phyloP scores from a whole-genome alignment of 768 basidiomycete species.

The Phallus indusiatus region DNA sequence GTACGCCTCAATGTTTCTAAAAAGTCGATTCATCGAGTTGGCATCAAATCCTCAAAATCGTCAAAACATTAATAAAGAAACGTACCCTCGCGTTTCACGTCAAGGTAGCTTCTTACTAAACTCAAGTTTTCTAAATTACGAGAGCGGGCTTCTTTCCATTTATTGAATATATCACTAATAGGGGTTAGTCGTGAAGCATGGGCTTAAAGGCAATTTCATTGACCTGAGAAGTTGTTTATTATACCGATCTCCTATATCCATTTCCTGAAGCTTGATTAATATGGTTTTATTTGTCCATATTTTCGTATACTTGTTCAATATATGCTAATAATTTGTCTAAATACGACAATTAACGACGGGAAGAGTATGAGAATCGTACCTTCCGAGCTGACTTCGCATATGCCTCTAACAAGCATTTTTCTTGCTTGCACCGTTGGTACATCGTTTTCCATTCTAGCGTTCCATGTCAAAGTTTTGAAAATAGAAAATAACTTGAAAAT shows the following conservation, averaged over 20 bases:
- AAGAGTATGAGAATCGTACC: neutral
- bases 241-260: conserved; percentile 47
- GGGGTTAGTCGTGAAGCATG: neutral
- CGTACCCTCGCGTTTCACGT: conserved; percentile 71
- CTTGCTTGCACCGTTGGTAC: neutral
- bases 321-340: conserved; percentile 9
- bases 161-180: conserved; percentile 46
- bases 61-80: neutral
- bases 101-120: conserved; percentile 77
- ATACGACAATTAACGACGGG: neutral
- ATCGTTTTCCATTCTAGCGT: neutral
- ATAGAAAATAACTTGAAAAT: neutral
- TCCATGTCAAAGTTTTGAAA: neutral
- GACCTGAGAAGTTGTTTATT: conserved; percentile 31
- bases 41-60: neutral
- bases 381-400: neutral
- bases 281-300: conserved; percentile 70
- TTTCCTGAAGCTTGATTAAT: conserved; percentile 60
- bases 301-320: conserved; percentile 34
- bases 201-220: neutral
- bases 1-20: conserved; percentile 57
- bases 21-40: neutral
- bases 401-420: neutral
- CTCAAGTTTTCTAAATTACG: conserved; percentile 64
- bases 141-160: conserved; percentile 56